A percentile compares a stretch with the other conserved stretches of the same genome.
Evolutionary conservation across 192 early-diverging fungal genomes (phyloP).

Genomic region (Podila minutissima): DNA sequence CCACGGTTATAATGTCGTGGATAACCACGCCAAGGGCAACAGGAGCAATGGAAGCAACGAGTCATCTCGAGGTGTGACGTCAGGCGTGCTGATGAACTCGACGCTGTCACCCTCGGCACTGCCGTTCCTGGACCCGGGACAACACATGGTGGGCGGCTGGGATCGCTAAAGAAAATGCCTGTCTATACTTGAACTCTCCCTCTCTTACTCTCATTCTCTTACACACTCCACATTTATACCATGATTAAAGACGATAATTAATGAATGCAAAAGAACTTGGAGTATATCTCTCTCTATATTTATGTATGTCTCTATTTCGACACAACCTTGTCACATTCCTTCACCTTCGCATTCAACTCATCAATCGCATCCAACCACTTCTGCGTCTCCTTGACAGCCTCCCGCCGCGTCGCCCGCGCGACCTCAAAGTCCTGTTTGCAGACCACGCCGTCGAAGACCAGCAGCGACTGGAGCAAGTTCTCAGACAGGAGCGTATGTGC

Average conservation of each 20-base stretch:
- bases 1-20: background rate
- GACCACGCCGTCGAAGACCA: slow-evolving; percentile 79
- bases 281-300: background rate
- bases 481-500: slow-evolving; percentile 71
- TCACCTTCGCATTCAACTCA: slow-evolving; percentile 67
- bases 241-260: no score
- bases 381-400: slow-evolving; percentile 78
- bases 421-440: slow-evolving; percentile 74
- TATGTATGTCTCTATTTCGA: background rate
- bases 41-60: background rate
- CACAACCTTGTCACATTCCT: slow-evolving; percentile 49
- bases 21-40: background rate
- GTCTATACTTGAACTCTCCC: no score
- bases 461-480: slow-evolving; percentile 77
- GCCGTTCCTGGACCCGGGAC: slow-evolving; percentile 33
- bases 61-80: background rate
- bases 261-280: no score
- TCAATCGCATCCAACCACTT: slow-evolving; percentile 80
- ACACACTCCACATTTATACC: background rate
- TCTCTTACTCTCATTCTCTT: no score
- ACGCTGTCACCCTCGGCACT: slow-evolving; percentile 38
- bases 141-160: slow-evolving; percentile 37
- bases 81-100: slow-evolving; percentile 4
- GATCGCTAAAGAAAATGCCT: slow-evolving; percentile 13
- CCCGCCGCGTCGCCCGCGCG: slow-evolving; percentile 73